Percentiles rank a stretch among this genome's conserved stretches.
Evolutionary conservation across 1,284 basidiomycete genomes (phyloP).

Genomic region (Mycena citricolor): DNA sequence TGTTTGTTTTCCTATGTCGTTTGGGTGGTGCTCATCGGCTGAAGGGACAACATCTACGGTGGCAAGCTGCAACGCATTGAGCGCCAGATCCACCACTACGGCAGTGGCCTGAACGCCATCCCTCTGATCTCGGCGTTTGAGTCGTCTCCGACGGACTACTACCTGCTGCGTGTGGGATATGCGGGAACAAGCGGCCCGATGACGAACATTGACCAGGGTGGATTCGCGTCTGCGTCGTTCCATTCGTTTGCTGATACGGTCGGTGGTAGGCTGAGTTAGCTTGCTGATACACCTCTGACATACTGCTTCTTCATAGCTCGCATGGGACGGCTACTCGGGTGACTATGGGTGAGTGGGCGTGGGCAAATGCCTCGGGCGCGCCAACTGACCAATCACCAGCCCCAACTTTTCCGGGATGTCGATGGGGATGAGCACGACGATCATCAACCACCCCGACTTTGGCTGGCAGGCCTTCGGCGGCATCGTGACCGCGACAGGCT

Average conservation of each 20-base stretch:
- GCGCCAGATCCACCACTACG: slow-evolving; percentile 61
- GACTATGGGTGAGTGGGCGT: slow-evolving; percentile 44
- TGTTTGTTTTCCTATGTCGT: slow-evolving; percentile 16
- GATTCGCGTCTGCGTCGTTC: slow-evolving; percentile 59
- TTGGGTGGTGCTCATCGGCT: background rate
- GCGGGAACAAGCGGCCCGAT: slow-evolving; percentile 53
- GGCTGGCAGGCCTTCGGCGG: slow-evolving; percentile 67
- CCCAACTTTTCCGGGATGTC: slow-evolving; percentile 59
- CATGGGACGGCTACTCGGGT: slow-evolving; percentile 60
- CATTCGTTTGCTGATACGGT: slow-evolving; percentile 55
- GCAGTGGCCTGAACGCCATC: slow-evolving; percentile 56
- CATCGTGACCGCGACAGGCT: slow-evolving; percentile 40
- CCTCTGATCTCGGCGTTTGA: slow-evolving; percentile 53
- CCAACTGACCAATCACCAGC: slow-evolving; percentile 1
- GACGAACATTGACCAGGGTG: slow-evolving; percentile 55
- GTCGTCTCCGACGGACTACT: slow-evolving; percentile 47
- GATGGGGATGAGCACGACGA: slow-evolving; percentile 53
- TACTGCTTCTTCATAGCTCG: too few relatives aligned
- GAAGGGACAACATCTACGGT: slow-evolving; percentile 56
- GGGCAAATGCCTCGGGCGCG: background rate
- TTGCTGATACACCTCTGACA: too few relatives aligned
- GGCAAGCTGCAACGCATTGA: slow-evolving; percentile 57
- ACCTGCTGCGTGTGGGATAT: slow-evolving; percentile 54
- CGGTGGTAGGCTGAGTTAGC: background rate
- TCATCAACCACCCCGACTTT: slow-evolving; percentile 55